Evolutionary conservation across 2,329 filamentous ascomycete genomes (phyloP).

Genomic region (Stagonosporopsis chrysanthemi): DNA sequence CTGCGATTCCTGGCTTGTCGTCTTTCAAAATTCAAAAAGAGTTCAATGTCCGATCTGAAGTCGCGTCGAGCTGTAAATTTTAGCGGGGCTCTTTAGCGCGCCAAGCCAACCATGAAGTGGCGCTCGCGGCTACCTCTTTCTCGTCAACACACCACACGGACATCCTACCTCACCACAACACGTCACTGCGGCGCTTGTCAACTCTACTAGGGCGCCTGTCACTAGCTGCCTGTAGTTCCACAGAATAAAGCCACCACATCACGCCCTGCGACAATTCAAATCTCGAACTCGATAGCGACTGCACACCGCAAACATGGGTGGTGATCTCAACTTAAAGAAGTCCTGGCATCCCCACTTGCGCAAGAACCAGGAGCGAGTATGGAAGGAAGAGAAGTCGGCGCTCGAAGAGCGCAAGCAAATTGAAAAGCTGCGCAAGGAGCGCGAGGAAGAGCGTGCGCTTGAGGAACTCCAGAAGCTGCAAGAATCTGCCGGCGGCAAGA

Average conservation of each 20-base stretch:
- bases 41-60: background rate
- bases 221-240: background rate
- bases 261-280: background rate
- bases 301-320: slow-evolving; percentile 73
- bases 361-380: slow-evolving; percentile 89
- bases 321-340: slow-evolving; percentile 92
- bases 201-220: background rate
- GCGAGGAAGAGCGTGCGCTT: slow-evolving; percentile 90
- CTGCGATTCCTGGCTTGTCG: background rate
- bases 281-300: background rate
- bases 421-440: slow-evolving; percentile 88
- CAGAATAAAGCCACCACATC: background rate
- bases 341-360: slow-evolving; percentile 88
- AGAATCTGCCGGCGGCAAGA: slow-evolving; percentile 84
- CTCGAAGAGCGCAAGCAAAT: slow-evolving; percentile 94
- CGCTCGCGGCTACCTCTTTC: slow-evolving; percentile 17
- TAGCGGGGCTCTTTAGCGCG: slow-evolving; percentile 28
- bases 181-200: background rate
- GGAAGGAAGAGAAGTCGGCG: slow-evolving; percentile 89
- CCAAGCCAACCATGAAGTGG: slow-evolving; percentile 14
- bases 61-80: slow-evolving; percentile 26
- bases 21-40: background rate
- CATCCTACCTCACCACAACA: background rate
- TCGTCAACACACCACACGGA: background rate
- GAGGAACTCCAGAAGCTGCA: slow-evolving; percentile 91